Conservation (phyloP, 129 eudicot species). For the Pulicaria dysenterica region DNA sequence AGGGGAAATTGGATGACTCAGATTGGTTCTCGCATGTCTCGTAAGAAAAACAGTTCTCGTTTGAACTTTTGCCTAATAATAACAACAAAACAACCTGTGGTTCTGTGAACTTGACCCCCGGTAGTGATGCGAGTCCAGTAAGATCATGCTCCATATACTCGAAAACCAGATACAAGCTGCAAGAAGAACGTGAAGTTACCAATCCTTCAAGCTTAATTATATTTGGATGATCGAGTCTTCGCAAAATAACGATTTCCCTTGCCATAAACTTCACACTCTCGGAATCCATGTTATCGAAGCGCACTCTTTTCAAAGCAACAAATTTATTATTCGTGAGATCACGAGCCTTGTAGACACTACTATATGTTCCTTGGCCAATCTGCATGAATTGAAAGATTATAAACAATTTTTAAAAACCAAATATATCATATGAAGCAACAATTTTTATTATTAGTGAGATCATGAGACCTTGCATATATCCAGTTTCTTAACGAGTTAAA, state of each 20-base stretch:
- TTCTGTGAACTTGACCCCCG: conserved; percentile 37
- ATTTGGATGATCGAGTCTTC: conserved; percentile 53
- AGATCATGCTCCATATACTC: conserved; percentile 61
- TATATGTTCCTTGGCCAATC: conserved; percentile 55
- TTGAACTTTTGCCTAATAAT: too few species aligned
- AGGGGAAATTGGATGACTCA: too few species aligned
- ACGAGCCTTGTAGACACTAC: conserved; percentile 48
- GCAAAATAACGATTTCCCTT: conserved; percentile 44
- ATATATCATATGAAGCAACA: neutral
- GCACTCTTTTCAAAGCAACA: conserved; percentile 73
- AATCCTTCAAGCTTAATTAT: conserved; percentile 52
- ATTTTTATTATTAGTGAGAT: neutral
- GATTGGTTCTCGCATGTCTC: too few species aligned
- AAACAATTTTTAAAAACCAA: neutral
- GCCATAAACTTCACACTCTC: conserved; percentile 57
- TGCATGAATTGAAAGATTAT: conserved; percentile 1
- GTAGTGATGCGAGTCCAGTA: conserved; percentile 43
- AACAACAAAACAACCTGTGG: conserved; percentile 29
- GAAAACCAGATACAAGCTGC: conserved; percentile 45
- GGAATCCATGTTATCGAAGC: conserved; percentile 62
- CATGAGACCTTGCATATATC: neutral
- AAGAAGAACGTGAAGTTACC: conserved; percentile 41
- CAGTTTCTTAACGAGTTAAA: neutral
- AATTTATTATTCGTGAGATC: conserved; percentile 39
- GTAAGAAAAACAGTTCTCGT: too few species aligned